Evolutionary conservation across 2,329 filamentous ascomycete species (phyloP).

Genomic region (Botrytis paeoniae): DNA sequence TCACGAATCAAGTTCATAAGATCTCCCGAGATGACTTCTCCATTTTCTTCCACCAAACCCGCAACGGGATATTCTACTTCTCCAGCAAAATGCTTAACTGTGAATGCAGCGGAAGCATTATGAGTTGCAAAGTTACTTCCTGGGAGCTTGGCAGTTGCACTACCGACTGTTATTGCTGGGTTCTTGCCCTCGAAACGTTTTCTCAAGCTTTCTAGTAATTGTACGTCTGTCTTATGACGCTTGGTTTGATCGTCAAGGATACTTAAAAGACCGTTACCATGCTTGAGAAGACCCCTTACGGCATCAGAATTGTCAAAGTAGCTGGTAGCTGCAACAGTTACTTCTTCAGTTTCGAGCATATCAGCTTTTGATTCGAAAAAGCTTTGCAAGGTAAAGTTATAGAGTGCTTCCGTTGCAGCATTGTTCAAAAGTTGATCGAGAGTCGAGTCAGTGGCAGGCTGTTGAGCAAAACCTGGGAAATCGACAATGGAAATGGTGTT

Average conservation of each 20-base stretch:
- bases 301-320: slow-evolving; percentile 98
- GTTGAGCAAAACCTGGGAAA: slow-evolving; percentile 91
- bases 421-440: slow-evolving; percentile 95
- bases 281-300: slow-evolving; percentile 85
- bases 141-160: slow-evolving; percentile 70
- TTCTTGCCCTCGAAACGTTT: slow-evolving; percentile 96
- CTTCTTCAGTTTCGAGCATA: slow-evolving; percentile 89
- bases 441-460: slow-evolving; percentile 76
- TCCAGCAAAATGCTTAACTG: slow-evolving; percentile 91
- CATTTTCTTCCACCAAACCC: slow-evolving; percentile 89
- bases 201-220: slow-evolving; percentile 84
- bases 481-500: slow-evolving; percentile 96
- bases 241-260: slow-evolving; percentile 96
- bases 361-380: slow-evolving; percentile 96
- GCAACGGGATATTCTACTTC: slow-evolving; percentile 92
- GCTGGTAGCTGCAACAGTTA: slow-evolving; percentile 83
- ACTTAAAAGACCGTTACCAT: slow-evolving; percentile 86
- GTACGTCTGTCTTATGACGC: slow-evolving; percentile 81
- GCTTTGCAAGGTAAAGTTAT: slow-evolving; percentile 89
- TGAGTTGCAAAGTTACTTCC: slow-evolving; percentile 88
- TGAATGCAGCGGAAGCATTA: slow-evolving; percentile 77
- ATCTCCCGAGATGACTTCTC: slow-evolving; percentile 92
- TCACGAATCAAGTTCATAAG: slow-evolving; percentile 89
- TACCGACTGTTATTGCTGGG: slow-evolving; percentile 77
- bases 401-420: slow-evolving; percentile 85